Base-by-base conservation (phyloP, 2,329 filamentous ascomycete species). In the Aspergillus phoenicis region DNA sequence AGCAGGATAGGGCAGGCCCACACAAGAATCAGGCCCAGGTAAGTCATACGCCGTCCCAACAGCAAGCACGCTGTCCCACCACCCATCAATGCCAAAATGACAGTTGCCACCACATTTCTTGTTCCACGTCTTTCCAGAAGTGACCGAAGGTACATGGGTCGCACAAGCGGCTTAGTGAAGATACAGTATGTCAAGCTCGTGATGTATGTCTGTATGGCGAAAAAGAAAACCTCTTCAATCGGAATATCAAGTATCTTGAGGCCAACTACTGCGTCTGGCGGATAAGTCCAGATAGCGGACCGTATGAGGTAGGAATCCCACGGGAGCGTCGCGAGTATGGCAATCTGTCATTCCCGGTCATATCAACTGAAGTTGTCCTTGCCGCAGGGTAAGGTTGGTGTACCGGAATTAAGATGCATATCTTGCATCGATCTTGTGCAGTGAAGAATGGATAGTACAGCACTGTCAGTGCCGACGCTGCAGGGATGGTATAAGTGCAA, bases 271-370 rank as follows among this genome's bases (percentile, higher is more conserved):
- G 85, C 89, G 68, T 86, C 78, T 10, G 81, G 76, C 1, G 89
- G 89, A 69, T 91, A 93, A 8, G 85, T 87, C 89, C 90, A 92
- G 70, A 92, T 84, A 48, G 81, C 78, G 57, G 81, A 85, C 65
- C 82, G 84, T 67, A 93, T 89, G 43, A 92, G 82, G 73, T 91
- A 91, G 8, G 88, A 89, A 69, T 92, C 89, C 89, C 89, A 93
- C 33, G 90, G 90, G 26, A 89, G 86, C 0, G 90, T 91, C 4
- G 89, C 84, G 26, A 82, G 68, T 52, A 92, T 86, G 20, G 89
- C 88, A 64, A 91, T 81, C 78, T 83, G 61, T 39, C 43, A 24
- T 1, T 45, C 41, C 41, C 17, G 11, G 15, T 8, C 7, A 10
- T 5, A 26, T 38, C 11, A 33, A 13, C 13, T 4, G 20, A 30